Conservation (phyloP, 2,329 filamentous ascomycete species). For the Pseudogymnoascus sp. region DNA sequence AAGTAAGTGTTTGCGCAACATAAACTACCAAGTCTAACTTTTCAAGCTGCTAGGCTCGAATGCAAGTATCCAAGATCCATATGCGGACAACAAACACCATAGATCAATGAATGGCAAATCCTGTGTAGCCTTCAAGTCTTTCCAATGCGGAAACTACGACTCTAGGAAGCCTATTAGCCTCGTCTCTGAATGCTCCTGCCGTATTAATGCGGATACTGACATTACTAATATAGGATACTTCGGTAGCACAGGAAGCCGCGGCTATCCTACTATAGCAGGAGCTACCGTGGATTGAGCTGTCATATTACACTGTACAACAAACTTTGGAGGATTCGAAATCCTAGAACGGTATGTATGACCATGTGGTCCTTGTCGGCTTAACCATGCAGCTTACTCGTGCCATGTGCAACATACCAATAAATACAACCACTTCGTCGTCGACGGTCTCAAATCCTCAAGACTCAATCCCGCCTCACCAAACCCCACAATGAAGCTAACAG, state of each 20-base stretch:
- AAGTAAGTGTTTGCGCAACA: background rate
- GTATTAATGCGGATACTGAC: background rate
- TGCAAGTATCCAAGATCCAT: background rate
- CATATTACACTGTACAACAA: background rate
- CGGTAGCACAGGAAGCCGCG: background rate
- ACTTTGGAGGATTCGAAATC: background rate
- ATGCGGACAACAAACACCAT: background rate
- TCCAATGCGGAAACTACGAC: background rate
- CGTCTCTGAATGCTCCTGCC: background rate
- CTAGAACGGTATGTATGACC: background rate
- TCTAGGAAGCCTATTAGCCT: background rate
- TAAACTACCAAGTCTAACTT: background rate
- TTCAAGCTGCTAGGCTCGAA: background rate
- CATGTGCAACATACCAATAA: background rate
- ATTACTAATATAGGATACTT: background rate
- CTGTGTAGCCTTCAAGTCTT: background rate
- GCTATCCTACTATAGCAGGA: background rate
- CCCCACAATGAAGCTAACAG: background rate
- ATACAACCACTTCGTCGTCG: background rate
- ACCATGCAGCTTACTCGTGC: background rate
- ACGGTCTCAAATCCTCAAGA: background rate
- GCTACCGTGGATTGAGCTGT: background rate
- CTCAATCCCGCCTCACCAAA: background rate
- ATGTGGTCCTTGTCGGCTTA: background rate
- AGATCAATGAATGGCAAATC: background rate